These are phyloP conservation scores for Sideroxylon spinosum DNA, from an alignment of 179 eudicot genomes.

Conservation along the genomic window DNA sequence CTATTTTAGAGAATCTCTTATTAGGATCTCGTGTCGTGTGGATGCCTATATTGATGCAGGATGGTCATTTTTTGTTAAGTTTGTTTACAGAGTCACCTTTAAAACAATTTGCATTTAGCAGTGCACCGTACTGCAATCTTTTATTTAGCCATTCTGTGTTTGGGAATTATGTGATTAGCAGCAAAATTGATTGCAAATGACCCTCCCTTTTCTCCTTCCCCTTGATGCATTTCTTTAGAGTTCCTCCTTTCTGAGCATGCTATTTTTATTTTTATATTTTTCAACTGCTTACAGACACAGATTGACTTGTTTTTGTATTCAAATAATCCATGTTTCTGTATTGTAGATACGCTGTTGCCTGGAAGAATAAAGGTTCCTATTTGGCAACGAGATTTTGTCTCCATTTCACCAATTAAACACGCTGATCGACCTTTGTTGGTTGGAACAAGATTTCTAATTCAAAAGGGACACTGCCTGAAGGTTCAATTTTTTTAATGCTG, in stretches of 20 bases:
- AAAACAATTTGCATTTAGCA: not conserved
- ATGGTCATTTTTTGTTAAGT: not conserved
- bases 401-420: slow-evolving; percentile 26
- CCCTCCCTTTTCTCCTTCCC: not conserved
- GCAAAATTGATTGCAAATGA: not conserved
- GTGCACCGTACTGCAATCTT: not conserved
- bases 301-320: not conserved
- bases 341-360: slow-evolving; percentile 18
- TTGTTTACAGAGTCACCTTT: not conserved
- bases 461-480: slow-evolving; percentile 35
- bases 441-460: slow-evolving; percentile 24
- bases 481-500: slow-evolving; percentile 24
- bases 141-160: not conserved
- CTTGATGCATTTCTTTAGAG: too few relatives aligned
- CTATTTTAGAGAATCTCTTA: too few relatives aligned
- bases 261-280: not conserved
- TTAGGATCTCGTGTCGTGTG: too few relatives aligned
- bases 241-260: not conserved
- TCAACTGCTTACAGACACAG: not conserved
- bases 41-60: not conserved
- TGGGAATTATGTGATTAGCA: not conserved
- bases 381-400: slow-evolving; percentile 33
- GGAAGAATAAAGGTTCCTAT: slow-evolving; percentile 22
- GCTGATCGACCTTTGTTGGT: slow-evolving; percentile 23
- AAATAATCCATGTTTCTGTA: not conserved